Percentiles rank a stretch among this genome's conserved stretches.
Evolutionary conservation across 169 alveolate genomes (phyloP).

Genomic region (Toxoplasma gondii): DNA sequence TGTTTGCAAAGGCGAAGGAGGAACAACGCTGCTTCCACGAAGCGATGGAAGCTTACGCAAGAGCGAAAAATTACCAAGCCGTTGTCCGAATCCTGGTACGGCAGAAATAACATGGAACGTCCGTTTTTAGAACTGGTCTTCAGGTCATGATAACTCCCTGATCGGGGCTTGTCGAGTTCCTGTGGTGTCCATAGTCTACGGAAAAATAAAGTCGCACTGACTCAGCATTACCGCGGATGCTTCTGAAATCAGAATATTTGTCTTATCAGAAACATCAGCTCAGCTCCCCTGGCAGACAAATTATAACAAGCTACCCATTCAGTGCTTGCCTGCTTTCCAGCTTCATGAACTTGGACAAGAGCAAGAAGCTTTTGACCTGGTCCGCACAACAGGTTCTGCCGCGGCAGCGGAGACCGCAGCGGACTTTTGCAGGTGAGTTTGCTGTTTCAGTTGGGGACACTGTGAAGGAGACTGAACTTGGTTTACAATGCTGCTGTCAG

Average conservation of each 20-base stretch:
- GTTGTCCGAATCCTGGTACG: neutral
- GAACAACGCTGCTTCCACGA: neutral
- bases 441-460: neutral
- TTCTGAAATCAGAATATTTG: too few species aligned
- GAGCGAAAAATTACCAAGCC: constrained; percentile 1
- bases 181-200: neutral
- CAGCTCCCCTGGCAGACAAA: too few species aligned
- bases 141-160: neutral
- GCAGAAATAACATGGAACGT: neutral
- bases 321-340: neutral
- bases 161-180: neutral
- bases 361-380: neutral
- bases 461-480: too few species aligned
- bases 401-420: neutral
- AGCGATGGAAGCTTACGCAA: neutral
- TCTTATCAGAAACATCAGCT: too few species aligned
- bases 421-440: constrained; percentile 22
- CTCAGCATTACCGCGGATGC: too few species aligned
- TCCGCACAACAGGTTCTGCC: neutral
- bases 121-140: neutral
- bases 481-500: too few species aligned
- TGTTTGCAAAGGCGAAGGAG: constrained; percentile 31
- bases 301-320: neutral
- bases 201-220: too few species aligned
- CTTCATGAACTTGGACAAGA: neutral